Base-by-base conservation (phyloP, 108 stramenopile species). In the Fragilariopsis cylindrus region DNA sequence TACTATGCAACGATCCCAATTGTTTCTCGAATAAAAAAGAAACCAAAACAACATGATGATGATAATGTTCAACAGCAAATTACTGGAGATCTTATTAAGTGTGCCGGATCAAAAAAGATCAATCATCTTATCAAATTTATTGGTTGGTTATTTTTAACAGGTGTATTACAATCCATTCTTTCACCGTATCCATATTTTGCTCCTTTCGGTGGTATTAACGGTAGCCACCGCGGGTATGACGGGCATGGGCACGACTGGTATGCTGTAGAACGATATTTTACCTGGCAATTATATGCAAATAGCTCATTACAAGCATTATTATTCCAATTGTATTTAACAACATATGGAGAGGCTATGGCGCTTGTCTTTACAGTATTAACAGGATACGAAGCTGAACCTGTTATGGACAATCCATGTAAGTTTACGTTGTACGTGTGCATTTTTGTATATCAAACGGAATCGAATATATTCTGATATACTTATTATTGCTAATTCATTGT, bases 241-340 rank as follows among this genome's bases (percentile, higher is more conserved):
- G 30, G 30, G 58, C 39, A 21, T 0, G 41, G 3, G 39, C 43
- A 44, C 9, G 69, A 67, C 44, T 69, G 71, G 64, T 56, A 40
- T 66, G 4, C 40, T 9, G 7, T n/a, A 19, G 15, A 66, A 18
- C 44, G 65, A 8, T 62, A 65, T 43, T n/a, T 3, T 18, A 78
- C 71, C 15, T 72, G 71, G 77, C 50, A 72, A 15, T 39, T 69
- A 45, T 79, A 79, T 60, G 73, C 78, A 52, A 74, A 79, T 54
- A 64, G 40, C 50, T 30, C 58, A 11, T 11, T 79, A 3, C 69
- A 73, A 30, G 77, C 70, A 81, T 72, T 88, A 8, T 63, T 87
- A 5, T 87, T 91, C 64, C 86, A 88, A 76, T 30, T 87, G 9
- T 82, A 86, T 70, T 66, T 91, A 71, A 82, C 88, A 30, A 79